These are phyloP conservation scores for Echinochloa phyllopogon DNA, from an alignment of 176 grass and related monocot species.

Conservation along the genomic window DNA sequence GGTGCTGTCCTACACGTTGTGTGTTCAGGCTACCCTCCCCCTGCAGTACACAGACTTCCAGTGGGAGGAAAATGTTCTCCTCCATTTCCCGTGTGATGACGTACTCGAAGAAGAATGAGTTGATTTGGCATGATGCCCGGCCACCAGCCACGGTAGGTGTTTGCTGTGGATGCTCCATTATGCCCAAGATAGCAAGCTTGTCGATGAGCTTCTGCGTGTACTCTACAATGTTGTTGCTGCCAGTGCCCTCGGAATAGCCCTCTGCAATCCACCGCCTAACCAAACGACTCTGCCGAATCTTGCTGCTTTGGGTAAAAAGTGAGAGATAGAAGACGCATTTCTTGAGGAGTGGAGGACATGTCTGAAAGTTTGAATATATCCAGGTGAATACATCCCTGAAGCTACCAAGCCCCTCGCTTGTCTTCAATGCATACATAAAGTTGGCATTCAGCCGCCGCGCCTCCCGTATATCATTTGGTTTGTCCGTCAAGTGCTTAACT, in stretches of 20 bases:
- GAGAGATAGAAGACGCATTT: neutral
- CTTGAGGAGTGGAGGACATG: neutral
- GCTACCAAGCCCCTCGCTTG: neutral
- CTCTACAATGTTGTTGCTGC: neutral
- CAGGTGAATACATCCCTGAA: neutral
- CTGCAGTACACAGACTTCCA: neutral
- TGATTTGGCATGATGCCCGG: neutral
- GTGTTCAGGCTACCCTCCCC: too few relatives aligned
- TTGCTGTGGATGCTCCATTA: neutral
- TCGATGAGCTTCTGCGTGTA: neutral
- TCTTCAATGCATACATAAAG: neutral
- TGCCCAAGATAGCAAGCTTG: neutral
- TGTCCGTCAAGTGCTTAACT: neutral
- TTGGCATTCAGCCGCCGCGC: neutral
- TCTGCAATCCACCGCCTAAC: neutral
- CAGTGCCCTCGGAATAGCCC: neutral
- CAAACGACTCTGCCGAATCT: neutral
- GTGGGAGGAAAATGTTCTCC: neutral
- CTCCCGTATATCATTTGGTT: neutral
- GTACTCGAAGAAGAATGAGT: neutral
- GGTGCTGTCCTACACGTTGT: neutral
- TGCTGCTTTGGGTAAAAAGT: neutral
- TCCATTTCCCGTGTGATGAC: neutral
- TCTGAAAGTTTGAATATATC: neutral
- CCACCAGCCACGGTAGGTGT: neutral